Percentiles rank a stretch among this genome's conserved stretches.
These are phyloP conservation scores for Raddia guianensis DNA, from an alignment of 176 grass and related monocot genomes.

Conservation along the genomic window DNA sequence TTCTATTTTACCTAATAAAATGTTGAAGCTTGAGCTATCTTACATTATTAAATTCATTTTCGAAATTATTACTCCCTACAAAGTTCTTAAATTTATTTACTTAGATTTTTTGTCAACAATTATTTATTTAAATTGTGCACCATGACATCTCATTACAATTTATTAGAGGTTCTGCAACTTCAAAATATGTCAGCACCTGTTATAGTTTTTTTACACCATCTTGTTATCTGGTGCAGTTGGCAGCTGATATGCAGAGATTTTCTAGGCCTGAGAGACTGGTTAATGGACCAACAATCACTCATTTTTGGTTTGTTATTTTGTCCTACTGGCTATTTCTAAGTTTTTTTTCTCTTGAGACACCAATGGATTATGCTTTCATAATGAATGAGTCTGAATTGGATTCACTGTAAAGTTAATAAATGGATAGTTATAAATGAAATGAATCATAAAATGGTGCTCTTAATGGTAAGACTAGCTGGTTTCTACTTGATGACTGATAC, in stretches of 20 bases:
- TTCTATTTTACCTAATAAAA: background rate
- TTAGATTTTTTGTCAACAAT: background rate
- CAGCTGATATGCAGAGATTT: conserved; percentile 98
- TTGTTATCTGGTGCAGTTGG: conserved; percentile 67
- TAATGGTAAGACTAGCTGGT: conserved; percentile 27
- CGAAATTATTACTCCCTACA: background rate
- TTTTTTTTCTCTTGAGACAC: conserved; percentile 21
- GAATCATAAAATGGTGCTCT: background rate
- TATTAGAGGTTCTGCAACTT: conserved; percentile 12
- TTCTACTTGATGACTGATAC: background rate
- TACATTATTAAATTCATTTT: background rate
- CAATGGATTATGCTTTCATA: background rate
- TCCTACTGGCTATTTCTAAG: conserved; percentile 28
- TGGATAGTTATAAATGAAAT: background rate
- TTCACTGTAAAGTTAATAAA: conserved; percentile 13
- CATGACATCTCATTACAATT: background rate
- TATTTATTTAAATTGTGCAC: background rate
- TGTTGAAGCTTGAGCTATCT: background rate
- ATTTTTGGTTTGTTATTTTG: conserved; percentile 83
- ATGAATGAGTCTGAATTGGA: background rate
- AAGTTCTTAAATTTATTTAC: background rate
- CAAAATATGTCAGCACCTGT: conserved; percentile 22
- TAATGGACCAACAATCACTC: conserved; percentile 94
- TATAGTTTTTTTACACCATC: conserved; percentile 41
- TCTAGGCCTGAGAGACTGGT: conserved; percentile 95